phyloP scores from a whole-genome alignment of 306 rosid genomes.

The Inga leiocalycina region DNA sequence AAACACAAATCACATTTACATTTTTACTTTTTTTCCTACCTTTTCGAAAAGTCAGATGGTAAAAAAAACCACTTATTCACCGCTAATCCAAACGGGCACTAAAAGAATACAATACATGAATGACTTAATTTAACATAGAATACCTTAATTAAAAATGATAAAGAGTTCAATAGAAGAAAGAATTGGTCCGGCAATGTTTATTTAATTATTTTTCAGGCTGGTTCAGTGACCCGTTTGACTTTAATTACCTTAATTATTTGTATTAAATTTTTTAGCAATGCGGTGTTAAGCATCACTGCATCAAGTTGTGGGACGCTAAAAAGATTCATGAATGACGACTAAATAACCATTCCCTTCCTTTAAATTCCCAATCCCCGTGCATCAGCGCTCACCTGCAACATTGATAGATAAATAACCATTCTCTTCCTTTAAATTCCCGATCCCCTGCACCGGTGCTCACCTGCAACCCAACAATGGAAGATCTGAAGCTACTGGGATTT shows the following conservation, averaged over 20 bases:
- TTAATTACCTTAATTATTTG: neutral
- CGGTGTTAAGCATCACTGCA: neutral
- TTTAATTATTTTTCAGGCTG: neutral
- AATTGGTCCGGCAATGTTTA: neutral
- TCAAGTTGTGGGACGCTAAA: neutral
- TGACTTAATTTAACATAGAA: neutral
- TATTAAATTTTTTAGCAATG: neutral
- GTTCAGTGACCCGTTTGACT: no score
- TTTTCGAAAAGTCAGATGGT: no score
- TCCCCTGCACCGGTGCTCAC: neutral
- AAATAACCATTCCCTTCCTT: neutral
- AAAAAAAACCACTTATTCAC: no score
- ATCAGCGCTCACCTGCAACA: no score
- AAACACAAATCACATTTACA: no score
- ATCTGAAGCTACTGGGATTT: slow-evolving; percentile 46
- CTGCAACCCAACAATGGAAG: slow-evolving; percentile 34
- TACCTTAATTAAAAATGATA: neutral
- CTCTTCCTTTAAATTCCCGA: no score
- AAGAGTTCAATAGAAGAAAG: neutral
- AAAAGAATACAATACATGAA: neutral
- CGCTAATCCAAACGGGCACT: no score
- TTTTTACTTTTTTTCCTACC: no score
- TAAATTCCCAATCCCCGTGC: neutral
- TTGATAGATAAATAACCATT: no score
- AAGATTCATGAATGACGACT: neutral